Evolutionary conservation across 768 basidiomycete species (phyloP).

Genomic region (Nevesoporus exiguus): DNA sequence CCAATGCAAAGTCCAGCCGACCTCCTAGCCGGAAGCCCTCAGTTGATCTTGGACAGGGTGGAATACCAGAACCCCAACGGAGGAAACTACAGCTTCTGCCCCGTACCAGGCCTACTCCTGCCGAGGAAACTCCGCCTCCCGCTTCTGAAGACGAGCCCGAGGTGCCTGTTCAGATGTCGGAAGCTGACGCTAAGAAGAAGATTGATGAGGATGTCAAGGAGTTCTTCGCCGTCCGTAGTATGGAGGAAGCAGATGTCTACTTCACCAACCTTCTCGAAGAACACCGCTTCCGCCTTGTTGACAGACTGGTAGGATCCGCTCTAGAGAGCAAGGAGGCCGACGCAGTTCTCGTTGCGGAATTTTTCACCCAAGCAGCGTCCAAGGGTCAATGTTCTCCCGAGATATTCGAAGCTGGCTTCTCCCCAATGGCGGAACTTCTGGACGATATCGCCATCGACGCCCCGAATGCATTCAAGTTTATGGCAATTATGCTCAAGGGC

Average conservation of each 20-base stretch:
- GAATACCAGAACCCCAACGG: conserved; percentile 55
- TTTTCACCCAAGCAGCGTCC: conserved; percentile 61
- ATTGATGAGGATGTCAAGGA: conserved; percentile 82
- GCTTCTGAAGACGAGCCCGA: conserved; percentile 51
- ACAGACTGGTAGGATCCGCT: conserved; percentile 68
- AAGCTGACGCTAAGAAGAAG: conserved; percentile 66
- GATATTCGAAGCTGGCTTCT: conserved; percentile 74
- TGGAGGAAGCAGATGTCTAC: conserved; percentile 87
- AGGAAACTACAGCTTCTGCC: conserved; percentile 74
- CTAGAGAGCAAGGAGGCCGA: conserved; percentile 82
- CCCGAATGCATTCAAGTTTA: conserved; percentile 76
- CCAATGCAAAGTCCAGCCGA: conserved; percentile 48
- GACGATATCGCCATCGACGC: conserved; percentile 90
- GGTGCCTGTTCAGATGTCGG: conserved; percentile 49
- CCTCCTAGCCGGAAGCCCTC: conserved; percentile 49
- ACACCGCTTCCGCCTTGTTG: conserved; percentile 64
- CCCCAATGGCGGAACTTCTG: conserved; percentile 65
- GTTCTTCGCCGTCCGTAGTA: conserved; percentile 78
- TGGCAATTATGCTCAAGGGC: conserved; percentile 72
- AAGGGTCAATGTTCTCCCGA: conserved; percentile 58
- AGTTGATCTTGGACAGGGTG: conserved; percentile 45
- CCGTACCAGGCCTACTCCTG: conserved; percentile 62
- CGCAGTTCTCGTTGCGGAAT: conserved; percentile 69
- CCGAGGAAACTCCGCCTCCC: conserved; percentile 43
- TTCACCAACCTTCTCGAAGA: conserved; percentile 68